Conservation (phyloP, 441 rosid genomes). For the Gossypium davidsonii region DNA sequence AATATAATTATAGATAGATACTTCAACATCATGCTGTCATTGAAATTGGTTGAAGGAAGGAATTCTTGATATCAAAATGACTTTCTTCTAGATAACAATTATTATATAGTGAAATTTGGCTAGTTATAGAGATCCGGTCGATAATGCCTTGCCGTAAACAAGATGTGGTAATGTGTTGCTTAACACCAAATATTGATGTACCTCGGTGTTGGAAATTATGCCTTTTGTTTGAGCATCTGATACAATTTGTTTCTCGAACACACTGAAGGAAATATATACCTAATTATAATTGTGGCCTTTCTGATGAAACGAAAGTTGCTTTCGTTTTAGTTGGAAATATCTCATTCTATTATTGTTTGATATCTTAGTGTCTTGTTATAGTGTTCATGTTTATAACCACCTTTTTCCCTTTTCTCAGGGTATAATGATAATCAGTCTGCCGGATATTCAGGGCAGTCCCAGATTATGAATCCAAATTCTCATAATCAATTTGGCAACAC, state of each 20-base stretch:
- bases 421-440: constrained; percentile 43
- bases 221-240: neutral
- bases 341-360: neutral
- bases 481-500: constrained; percentile 19
- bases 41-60: neutral
- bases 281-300: neutral
- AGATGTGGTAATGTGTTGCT: neutral
- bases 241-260: neutral
- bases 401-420: constrained; percentile 34
- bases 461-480: constrained; percentile 47
- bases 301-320: neutral
- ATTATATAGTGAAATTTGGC: too few species aligned
- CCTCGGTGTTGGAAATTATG: neutral
- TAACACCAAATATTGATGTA: neutral
- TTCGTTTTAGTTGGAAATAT: neutral
- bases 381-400: neutral
- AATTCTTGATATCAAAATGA: neutral
- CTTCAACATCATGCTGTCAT: too few species aligned
- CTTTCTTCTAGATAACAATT: neutral
- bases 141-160: neutral
- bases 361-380: neutral
- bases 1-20: neutral
- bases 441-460: constrained; percentile 50
- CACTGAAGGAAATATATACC: neutral
- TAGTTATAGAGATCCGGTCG: neutral